These are phyloP conservation scores for Teunomyces cretensis DNA, from an alignment of 805 yeast species.

Conservation along the genomic window DNA sequence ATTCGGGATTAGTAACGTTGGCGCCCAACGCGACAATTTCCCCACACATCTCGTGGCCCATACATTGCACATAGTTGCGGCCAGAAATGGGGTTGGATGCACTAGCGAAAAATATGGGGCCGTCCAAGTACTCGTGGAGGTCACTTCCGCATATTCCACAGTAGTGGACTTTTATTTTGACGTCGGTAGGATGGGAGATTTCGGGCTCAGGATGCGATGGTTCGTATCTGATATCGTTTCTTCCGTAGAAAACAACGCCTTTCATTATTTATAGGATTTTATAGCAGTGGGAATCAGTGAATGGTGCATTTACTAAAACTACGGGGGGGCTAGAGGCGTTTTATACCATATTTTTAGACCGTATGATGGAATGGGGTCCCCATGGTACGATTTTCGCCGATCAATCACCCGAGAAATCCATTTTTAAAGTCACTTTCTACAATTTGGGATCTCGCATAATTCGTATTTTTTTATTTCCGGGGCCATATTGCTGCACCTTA, in stretches of 20 bases:
- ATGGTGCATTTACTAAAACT: too few relatives aligned
- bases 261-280: background rate
- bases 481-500: too few relatives aligned
- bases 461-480: background rate
- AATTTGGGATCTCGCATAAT: background rate
- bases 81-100: conserved; percentile 1
- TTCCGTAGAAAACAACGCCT: conserved; percentile 4
- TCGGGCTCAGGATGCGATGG: conserved; percentile 3
- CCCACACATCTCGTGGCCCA: conserved; percentile 7
- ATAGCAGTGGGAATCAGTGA: too few relatives aligned
- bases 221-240: conserved; percentile 2
- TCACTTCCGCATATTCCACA: conserved; percentile 6
- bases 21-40: conserved; percentile 3
- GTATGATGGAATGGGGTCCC: background rate
- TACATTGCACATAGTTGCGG: background rate
- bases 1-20: background rate
- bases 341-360: too few relatives aligned
- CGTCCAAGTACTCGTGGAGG: conserved; percentile 4
- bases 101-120: conserved; percentile 1
- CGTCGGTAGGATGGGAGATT: background rate
- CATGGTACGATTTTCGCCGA: background rate
- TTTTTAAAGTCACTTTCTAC: too few relatives aligned
- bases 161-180: conserved; percentile 4
- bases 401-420: background rate
- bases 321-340: too few relatives aligned